These are phyloP conservation scores for Carex parvula DNA, from an alignment of 176 grass and related monocot genomes.

Conservation along the genomic window DNA sequence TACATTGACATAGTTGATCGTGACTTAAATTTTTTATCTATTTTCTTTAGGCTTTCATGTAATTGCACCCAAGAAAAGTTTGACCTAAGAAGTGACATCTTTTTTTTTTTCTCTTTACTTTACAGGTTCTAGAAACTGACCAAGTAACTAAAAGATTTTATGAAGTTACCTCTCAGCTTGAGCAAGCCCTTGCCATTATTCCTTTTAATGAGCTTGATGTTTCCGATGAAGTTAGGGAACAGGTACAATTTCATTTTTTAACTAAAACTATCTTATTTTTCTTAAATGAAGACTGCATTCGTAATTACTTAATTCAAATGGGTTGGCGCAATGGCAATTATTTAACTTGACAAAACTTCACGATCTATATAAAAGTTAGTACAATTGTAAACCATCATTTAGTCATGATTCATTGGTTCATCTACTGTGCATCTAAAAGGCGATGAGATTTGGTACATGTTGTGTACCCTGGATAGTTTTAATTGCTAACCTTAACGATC, in stretches of 20 bases:
- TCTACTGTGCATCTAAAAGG: background rate
- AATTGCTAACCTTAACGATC: background rate
- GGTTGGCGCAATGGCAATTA: background rate
- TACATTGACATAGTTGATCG: background rate
- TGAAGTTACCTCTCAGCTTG: constrained; percentile 69
- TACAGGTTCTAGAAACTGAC: constrained; percentile 82
- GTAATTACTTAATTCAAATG: background rate
- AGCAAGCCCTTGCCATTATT: constrained; percentile 59
- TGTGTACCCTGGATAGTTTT: background rate
- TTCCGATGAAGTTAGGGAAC: constrained; percentile 95
- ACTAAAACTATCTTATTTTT: background rate
- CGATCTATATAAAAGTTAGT: background rate
- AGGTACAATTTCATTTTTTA: constrained; percentile 46
- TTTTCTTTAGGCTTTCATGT: background rate
- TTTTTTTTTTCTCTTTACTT: background rate
- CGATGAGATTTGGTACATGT: background rate
- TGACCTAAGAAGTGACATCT: background rate
- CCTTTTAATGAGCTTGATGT: constrained; percentile 80
- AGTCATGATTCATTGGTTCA: background rate
- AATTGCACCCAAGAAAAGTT: background rate
- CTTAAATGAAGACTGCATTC: background rate
- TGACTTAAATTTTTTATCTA: background rate
- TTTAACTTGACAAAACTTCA: background rate
- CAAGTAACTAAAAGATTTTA: constrained; percentile 64
- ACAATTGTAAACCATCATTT: background rate